Base-by-base conservation (phyloP, 495 filamentous ascomycete species). In the Annulohypoxylon moriforme region DNA sequence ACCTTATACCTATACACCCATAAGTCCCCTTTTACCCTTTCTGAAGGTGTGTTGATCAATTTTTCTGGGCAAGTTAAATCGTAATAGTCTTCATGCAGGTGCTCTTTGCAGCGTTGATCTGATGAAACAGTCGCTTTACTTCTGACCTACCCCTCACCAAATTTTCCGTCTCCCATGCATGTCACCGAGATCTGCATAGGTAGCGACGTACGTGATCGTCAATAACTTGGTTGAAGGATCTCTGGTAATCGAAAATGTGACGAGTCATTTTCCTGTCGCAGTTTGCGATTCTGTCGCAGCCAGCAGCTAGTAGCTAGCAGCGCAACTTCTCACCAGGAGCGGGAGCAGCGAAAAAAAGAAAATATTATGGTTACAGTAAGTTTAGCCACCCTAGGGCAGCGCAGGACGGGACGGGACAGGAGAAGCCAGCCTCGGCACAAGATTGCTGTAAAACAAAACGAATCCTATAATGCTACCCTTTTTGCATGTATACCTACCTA, bases 401-500 rank as follows among this genome's bases (percentile, higher is more conserved):
- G 7, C 9, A 34, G 31, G 29, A 11, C 18, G 3, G n/a, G n/a
- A n/a, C n/a, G n/a, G n/a, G n/a, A n/a, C n/a, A n/a, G n/a, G n/a
- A n/a, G n/a, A n/a, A 25, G 46, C 5, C 55, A 50, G 0, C 33
- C 58, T 53, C 34, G 44, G 44, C 46, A 14, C n/a, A 27, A 27
- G 46, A 38, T 36, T 61, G 44, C 64, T 50, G 34, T 64, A 73
- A 64, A 64, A 72, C 60, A 59, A 27, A 44, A 22, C 47, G 47
- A 61, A 73, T 73, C 70, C 70, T 64, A 22, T 29, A 40, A 68
- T 73, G 56, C 18, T 61, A 68, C 70, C 70, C 60, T 36, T 34
- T 44, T 29, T 60, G 29, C 40, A 31, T 60, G 18, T 24, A 47
- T 44, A 27, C 36, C 36, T 10, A 36, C n/a, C n/a, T n/a, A 8